Evolutionary conservation across 2,329 filamentous ascomycete species (phyloP), one percentile per base, ranked within the genome.

Genomic region (Monilinia vaccinii-corymbosi): DNA sequence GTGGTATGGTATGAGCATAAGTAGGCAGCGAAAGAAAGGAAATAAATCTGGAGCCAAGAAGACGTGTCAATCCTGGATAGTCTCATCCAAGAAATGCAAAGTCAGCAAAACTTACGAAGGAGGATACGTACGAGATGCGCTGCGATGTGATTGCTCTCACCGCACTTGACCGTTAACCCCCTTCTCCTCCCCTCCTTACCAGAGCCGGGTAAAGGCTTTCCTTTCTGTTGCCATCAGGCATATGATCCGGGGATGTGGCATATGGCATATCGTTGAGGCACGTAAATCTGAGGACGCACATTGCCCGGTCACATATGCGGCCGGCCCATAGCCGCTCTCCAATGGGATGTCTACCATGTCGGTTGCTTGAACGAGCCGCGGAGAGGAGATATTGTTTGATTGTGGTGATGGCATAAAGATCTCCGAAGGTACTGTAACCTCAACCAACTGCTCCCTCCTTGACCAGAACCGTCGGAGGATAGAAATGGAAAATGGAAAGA

Each of bases 111-210:
- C n/a, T n/a, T 28, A 6, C 25, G 25, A 28, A 28, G 25, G 3
- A 28, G 3, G 25, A 28, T n/a, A n/a, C 3, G 25, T 36, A 14
- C 34, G 21, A 45, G 32, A 38, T 40, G 50, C 23, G 32, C 23
- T 25, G 44, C 42, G 46, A 42, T 59, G 48, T 59, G 57, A 59
- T 51, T 44, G 48, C 38, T 45, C 48, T 53, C 48, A 59, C 57
- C 57, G 38, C 40, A 44, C 10, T 13, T 44, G n/a, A n/a, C n/a
- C n/a, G n/a, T n/a, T n/a, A n/a, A 44, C 1, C 40, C 40, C 23
- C 23, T 42, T 10, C n/a, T 40, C 36, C 4, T 9, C 31, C 21
- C 16, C 25, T 45, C 36, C 11, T 36, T 34, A 31, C 57, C 38
- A 45, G 45, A 53, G 49, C 48, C 57, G 38, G 48, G 57, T 53